Evolutionary conservation across 1,139 yeast genomes (phyloP).

Genomic region (Wickerhamomyces sp.): DNA sequence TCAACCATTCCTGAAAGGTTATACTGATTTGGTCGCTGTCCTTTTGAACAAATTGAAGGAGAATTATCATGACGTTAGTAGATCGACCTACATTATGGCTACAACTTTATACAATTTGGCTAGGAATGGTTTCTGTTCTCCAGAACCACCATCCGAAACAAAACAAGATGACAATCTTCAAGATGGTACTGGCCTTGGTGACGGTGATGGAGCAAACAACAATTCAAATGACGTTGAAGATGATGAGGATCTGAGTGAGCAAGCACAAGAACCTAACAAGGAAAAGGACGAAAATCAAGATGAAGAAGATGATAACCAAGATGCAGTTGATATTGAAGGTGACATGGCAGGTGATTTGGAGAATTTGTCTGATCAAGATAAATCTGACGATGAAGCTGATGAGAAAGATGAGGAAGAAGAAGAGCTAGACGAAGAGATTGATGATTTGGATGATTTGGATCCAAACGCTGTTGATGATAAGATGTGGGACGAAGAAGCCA

Average conservation of each 20-base stretch:
- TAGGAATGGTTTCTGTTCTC: constrained; percentile 90
- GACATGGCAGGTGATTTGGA: constrained; percentile 95
- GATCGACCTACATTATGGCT: constrained; percentile 60
- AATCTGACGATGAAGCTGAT: constrained; percentile 52
- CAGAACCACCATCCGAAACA: constrained; percentile 71
- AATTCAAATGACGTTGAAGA: constrained; percentile 86
- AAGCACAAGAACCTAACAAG: constrained; percentile 80
- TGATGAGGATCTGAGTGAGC: constrained; percentile 86
- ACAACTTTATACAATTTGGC: constrained; percentile 57
- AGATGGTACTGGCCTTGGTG: constrained; percentile 95
- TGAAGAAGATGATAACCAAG: constrained; percentile 52
- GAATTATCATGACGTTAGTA: constrained; percentile 50
- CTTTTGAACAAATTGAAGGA: constrained; percentile 39
- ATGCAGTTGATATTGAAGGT: constrained; percentile 92
- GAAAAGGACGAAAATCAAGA: constrained; percentile 62
- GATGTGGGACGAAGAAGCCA: constrained; percentile 96
- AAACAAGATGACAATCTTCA: constrained; percentile 60
- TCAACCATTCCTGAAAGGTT: constrained; percentile 53
- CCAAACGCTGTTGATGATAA: constrained; percentile 96
- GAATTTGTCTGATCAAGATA: constrained; percentile 68
- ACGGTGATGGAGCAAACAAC: constrained; percentile 85
- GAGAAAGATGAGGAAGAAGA: constrained; percentile 48
- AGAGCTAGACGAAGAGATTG: constrained; percentile 84
- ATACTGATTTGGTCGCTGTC: constrained; percentile 39
- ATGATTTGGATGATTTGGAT: constrained; percentile 84